Base-by-base conservation (phyloP, 2,329 filamentous ascomycete genomes). In the Neofusicoccum umdonicola region DNA sequence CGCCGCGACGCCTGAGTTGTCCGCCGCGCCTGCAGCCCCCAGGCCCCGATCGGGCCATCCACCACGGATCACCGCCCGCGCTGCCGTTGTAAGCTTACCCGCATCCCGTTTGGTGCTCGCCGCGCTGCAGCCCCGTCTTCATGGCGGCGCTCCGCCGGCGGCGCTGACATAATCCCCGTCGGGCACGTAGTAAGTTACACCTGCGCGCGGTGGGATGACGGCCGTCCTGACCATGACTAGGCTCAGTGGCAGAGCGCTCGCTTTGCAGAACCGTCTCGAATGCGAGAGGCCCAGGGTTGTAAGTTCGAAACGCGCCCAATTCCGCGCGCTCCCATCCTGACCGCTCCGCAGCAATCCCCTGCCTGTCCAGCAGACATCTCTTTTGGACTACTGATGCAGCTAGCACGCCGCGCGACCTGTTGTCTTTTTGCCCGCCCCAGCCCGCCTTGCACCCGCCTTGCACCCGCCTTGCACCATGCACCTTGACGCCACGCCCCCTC, bases 241-340 rank as follows among this genome's bases (percentile, higher is more conserved):
- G 51, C 61, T 63, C 61, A 54, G 61, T 63, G 61, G 61, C 50
- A 63, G 61, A 63, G 61, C 61, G 61, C 61, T 35, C 61, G 61
- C 61, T 63, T 63, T 63, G 61, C 61, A 60, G 42, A 12, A 35
- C 15, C 39, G 37, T 9, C 35, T 52, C 27, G 22, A 54, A 63
- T 63, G 61, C 61, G 61, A 35, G 61, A 63, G 61, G 61, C 54
- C 61, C 39, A 37, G 61, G 61, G 47, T 54, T 62, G 52, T 44
- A 45, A 57, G 52, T 44, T 57, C 52, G 52, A 57, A 44, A 42
- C 52, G 15, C 22, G 8, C 52, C 41, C 52, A 17, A 11, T 17
- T 27, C 27, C 52, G n/a, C 8, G 7, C 37, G 6, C 6, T 5
- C 4, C 39, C 3, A 11, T 44, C 7, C 52, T 57, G 11, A 44